Percentiles rank a stretch among this genome's conserved stretches.
Evolutionary conservation across 192 early-diverging fungal species (phyloP).

Genomic region (Umbelopsis ramanniana): DNA sequence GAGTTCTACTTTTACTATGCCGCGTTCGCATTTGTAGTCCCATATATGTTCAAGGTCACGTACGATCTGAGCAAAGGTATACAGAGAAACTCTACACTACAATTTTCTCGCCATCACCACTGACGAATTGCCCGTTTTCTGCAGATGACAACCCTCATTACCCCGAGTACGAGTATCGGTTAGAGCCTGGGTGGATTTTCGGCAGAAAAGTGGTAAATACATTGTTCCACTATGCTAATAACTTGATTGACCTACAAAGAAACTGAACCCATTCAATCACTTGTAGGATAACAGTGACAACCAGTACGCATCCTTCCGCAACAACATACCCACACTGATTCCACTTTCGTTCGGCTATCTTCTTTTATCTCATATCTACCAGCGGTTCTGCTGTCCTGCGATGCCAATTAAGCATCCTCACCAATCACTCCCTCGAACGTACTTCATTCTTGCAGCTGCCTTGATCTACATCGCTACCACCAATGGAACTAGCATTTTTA

Average conservation of each 20-base stretch:
- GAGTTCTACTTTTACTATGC: conserved; percentile 84
- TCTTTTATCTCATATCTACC: conserved; percentile 50
- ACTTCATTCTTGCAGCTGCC: conserved; percentile 65
- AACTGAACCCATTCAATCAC: too few relatives aligned
- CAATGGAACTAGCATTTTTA: conserved; percentile 77
- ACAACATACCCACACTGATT: conserved; percentile 61
- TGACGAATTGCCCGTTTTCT: background rate
- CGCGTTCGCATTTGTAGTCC: conserved; percentile 55
- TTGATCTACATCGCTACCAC: conserved; percentile 65
- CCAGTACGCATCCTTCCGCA: conserved; percentile 71
- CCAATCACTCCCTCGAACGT: conserved; percentile 43
- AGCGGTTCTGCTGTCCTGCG: conserved; percentile 30
- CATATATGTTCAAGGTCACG: conserved; percentile 69
- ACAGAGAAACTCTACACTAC: conserved; percentile 30
- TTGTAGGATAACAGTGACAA: conserved; percentile 73
- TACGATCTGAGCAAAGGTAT: conserved; percentile 59
- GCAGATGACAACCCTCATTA: conserved; percentile 51
- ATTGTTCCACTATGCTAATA: background rate
- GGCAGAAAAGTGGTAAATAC: conserved; percentile 59
- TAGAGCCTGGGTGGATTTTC: conserved; percentile 75
- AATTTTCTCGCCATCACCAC: conserved; percentile 16
- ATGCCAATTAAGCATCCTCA: conserved; percentile 39
- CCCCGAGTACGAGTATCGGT: conserved; percentile 38
- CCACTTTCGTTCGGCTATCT: conserved; percentile 54
- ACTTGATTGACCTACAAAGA: background rate